These are phyloP conservation scores for Flaveria floridana DNA, from an alignment of 140 eudicot species.

Conservation along the genomic window DNA sequence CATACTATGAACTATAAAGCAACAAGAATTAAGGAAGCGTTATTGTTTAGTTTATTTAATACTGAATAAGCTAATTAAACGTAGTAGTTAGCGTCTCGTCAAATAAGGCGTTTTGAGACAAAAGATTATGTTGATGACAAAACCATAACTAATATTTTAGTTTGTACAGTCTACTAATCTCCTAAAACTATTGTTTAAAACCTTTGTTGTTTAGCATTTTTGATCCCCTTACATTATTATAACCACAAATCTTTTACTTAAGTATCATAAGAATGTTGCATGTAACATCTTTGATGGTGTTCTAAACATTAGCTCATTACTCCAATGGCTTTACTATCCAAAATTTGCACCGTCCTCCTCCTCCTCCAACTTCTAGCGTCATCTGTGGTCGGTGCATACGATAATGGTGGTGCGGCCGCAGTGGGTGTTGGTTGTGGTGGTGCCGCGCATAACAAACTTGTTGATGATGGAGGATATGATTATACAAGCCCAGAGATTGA, in stretches of 20 bases:
- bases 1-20: not conserved
- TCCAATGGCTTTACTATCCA: constrained; percentile 28
- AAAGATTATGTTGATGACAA: not conserved
- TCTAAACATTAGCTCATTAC: not conserved
- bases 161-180: not conserved
- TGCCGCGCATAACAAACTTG: not conserved
- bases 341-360: constrained; percentile 7
- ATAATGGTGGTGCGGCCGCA: not conserved
- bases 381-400: constrained; percentile 10
- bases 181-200: not conserved
- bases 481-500: constrained; percentile 36
- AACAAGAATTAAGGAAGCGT: not conserved
- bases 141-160: not conserved
- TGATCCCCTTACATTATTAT: not conserved
- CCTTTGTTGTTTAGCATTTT: not conserved
- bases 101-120: not conserved
- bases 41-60: not conserved
- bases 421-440: not conserved
- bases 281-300: not conserved
- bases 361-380: constrained; percentile 5
- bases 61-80: too few species aligned
- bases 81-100: not conserved
- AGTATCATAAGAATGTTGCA: too few species aligned
- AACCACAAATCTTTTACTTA: not conserved
- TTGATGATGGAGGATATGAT: constrained; percentile 23